A percentile compares a stretch with the other conserved stretches of the same genome.
phyloP scores from a whole-genome alignment of 768 basidiomycete genomes.

The Daedalea quercina region DNA sequence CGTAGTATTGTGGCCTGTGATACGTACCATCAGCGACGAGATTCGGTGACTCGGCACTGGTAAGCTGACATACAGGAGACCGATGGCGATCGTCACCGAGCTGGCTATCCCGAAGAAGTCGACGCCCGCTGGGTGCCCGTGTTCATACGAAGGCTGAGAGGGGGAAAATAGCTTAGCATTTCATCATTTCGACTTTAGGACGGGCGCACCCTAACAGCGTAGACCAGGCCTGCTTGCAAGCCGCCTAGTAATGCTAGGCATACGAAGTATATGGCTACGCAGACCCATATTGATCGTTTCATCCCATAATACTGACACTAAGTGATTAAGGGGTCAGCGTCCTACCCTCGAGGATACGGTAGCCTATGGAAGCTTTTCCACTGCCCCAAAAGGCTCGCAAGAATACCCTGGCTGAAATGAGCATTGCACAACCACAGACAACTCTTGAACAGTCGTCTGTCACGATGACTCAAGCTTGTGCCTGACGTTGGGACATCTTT shows the following conservation, averaged over 20 bases:
- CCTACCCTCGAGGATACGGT: background rate
- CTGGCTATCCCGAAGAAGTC: conserved; percentile 57
- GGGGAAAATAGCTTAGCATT: no score
- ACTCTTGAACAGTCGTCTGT: no score
- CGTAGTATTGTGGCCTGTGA: conserved; percentile 59
- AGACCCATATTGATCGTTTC: conserved; percentile 29
- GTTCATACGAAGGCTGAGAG: conserved; percentile 31
- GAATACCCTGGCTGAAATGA: no score
- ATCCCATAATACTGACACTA: conserved; percentile 66
- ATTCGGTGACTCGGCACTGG: background rate
- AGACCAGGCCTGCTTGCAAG: conserved; percentile 54
- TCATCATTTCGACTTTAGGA: no score
- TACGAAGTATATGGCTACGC: conserved; percentile 29
- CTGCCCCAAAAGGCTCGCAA: no score
- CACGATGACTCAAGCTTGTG: no score
- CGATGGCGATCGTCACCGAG: conserved; percentile 48
- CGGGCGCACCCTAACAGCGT: conserved; percentile 43
- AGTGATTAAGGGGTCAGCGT: conserved; percentile 2
- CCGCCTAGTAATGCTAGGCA: conserved; percentile 42
- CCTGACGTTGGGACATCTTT: no score
- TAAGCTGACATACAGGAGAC: conserved; percentile 30
- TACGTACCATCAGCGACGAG: conserved; percentile 22
- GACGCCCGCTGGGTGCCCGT: conserved; percentile 31
- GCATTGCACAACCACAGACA: no score
- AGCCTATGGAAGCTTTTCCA: background rate